Evolutionary conservation across 371 early-diverging fungal species (phyloP), one percentile per base, ranked within the genome.

Genomic region (Apophysomyces trapeziformis): DNA sequence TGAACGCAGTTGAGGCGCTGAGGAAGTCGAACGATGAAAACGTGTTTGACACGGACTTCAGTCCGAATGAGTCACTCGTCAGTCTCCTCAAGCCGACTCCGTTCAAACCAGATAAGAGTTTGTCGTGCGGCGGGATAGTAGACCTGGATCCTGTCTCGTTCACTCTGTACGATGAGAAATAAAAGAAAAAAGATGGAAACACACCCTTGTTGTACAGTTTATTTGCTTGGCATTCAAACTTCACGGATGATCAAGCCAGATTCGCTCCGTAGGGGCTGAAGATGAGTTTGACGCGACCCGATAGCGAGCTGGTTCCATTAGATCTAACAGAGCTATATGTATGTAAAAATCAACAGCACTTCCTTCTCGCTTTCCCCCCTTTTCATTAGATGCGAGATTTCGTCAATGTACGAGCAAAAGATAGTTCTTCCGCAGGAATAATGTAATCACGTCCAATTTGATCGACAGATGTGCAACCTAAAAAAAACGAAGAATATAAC

Each of bases 401-500:
- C 32, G 32, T 26, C 41, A 41, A 2, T 13, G 41, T 41, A 13
- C 13, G 41, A 41, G 36, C 37, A 39, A 65, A 65, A 13, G 61
- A 60, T 9, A 61, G 37, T 18, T 61, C 57, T 35, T 54, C 50
- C 14, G 38, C 54, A 21, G 66, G 61, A 39, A 56, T 43, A 16
- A 60, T 38, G 18, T 57, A 61, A 26, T 61, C 61, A 2, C 35
- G n/a, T 21, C 41, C 57, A 18, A 67, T 57, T 11, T 54, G 13
- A 2, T 67, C 45, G 0, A 67, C 57, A 12, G n/a, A 37, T 6
- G 66, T 66, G 7, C 60, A 66, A 1, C 61, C 66, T 66, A 26
- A 38, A 3, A 54, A 37, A 14, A 43, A 21, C 21, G 21, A 36
- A 3, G 14, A 50, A 35, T n/a, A 12, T 7, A 16, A 65, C 60